Evolutionary conservation across 208 protist genomes (phyloP), one percentile per base, ranked within the genome.

Genomic region (Leishmania turanica): DNA sequence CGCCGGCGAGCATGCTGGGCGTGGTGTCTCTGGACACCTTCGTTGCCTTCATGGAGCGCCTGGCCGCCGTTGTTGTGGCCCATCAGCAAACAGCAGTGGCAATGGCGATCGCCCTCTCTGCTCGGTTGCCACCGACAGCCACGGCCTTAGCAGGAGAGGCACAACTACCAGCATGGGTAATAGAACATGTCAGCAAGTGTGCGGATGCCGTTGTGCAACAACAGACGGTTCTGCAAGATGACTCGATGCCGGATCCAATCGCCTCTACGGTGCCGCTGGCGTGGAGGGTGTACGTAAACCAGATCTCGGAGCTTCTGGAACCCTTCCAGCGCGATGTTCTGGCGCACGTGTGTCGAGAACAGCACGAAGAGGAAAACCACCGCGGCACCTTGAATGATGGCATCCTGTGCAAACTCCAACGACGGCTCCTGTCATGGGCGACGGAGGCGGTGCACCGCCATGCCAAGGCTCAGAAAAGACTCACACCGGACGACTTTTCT

Each of bases 11-110:
- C 53, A 27, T 45, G 53, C 31, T 45, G 51, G 53, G 13, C 27
- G 21, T 79, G 77, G 54, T 86, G 45, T 80, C 75, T 5, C n/a
- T 80, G 5, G 74, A 82, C 51, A 58, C 66, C 2, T 86, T 86
- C 13, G 66, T 79, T n/a, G 34, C 73, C 3, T 21, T 82, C 34
- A 86, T 86, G 82, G 71, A 82, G 31, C 54, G 74, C 21, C 40
- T 86, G 17, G 11, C 73, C 37, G 9, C 72, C 0, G 4, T 80
- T 31, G 17, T 82, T 2, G 77, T 68, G 4, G 62, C 75, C 2
- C 78, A 79, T 17, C 77, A 82, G 34, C 42, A 62, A 47, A 71
- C 78, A 24, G 78, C 56, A 7, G 27, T 71, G 45, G 62, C 82
- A 45, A 86, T 86, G 78, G 62, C 78, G 21, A 65, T 79, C 78